These are phyloP conservation scores for Canavalia gladiata DNA, from an alignment of 306 rosid genomes.

Conservation along the genomic window DNA sequence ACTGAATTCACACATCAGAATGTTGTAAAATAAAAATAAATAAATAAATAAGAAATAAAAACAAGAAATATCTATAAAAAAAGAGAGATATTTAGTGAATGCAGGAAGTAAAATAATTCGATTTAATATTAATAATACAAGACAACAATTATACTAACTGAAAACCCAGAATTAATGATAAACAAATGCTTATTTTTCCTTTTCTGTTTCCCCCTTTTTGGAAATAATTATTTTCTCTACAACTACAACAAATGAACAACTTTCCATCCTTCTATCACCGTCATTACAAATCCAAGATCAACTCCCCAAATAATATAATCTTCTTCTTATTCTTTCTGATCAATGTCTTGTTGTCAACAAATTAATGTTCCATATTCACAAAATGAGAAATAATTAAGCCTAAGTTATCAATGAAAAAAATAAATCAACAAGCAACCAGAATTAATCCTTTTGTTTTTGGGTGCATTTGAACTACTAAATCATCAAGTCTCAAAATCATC, in stretches of 20 bases:
- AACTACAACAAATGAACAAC: slow-evolving; percentile 41
- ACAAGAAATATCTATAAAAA: neutral
- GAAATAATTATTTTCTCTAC: slow-evolving; percentile 42
- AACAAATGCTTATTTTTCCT: slow-evolving; percentile 30
- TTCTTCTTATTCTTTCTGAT: neutral
- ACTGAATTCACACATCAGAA: neutral
- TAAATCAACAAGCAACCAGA: neutral
- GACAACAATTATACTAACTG: slow-evolving; percentile 9
- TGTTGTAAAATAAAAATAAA: neutral
- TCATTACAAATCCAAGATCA: slow-evolving; percentile 15
- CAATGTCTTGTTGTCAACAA: neutral
- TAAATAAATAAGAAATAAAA: too few relatives aligned
- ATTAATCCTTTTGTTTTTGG: neutral
- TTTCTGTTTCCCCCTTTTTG: neutral
- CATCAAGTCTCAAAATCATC: slow-evolving; percentile 54
- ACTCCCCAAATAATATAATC: neutral
- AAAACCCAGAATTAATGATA: slow-evolving; percentile 6
- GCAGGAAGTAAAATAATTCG: neutral
- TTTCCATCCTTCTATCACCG: neutral
- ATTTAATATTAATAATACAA: slow-evolving; percentile 1
- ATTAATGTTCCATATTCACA: slow-evolving; percentile 38
- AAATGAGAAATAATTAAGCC: slow-evolving; percentile 3
- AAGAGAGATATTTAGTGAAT: neutral
- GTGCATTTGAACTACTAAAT: slow-evolving; percentile 2
- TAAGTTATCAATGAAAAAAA: slow-evolving; percentile 7